These are phyloP conservation scores for California macrophylla DNA, from an alignment of 441 rosid species.

Conservation along the genomic window DNA sequence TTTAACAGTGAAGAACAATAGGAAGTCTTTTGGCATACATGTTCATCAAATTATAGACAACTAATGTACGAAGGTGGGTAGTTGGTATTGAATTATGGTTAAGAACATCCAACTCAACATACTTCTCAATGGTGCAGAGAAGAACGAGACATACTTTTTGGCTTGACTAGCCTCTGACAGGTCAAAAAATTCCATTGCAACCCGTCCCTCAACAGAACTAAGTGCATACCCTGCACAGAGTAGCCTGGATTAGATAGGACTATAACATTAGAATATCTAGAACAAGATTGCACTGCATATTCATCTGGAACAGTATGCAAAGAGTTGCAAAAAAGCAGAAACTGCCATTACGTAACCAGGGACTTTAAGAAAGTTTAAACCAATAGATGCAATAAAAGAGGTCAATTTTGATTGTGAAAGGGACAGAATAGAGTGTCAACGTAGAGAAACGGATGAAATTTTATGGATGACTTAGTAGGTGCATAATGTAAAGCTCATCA, in stretches of 20 bases:
- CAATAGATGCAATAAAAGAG: background rate
- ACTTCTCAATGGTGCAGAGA: background rate
- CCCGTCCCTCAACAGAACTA: conserved; percentile 89
- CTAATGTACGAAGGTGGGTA: background rate
- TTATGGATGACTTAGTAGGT: background rate
- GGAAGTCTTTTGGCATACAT: no score
- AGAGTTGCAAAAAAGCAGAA: background rate
- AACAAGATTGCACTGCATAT: background rate
- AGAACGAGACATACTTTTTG: conserved; percentile 52
- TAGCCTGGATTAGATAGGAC: conserved; percentile 13
- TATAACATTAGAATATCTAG: background rate
- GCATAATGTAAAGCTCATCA: background rate
- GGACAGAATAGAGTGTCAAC: background rate
- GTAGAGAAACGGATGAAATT: background rate
- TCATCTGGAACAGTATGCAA: background rate
- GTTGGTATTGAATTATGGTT: background rate
- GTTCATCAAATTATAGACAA: no score
- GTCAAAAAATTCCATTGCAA: conserved; percentile 91
- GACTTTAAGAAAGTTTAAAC: background rate
- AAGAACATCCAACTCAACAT: background rate
- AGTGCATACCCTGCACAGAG: conserved; percentile 75
- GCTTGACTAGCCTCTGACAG: conserved; percentile 84
- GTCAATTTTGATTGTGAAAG: background rate
- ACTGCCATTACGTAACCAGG: background rate
- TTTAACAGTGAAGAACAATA: no score